These are phyloP conservation scores for Amylocystis lapponica DNA, from an alignment of 768 basidiomycete genomes.

Conservation along the genomic window DNA sequence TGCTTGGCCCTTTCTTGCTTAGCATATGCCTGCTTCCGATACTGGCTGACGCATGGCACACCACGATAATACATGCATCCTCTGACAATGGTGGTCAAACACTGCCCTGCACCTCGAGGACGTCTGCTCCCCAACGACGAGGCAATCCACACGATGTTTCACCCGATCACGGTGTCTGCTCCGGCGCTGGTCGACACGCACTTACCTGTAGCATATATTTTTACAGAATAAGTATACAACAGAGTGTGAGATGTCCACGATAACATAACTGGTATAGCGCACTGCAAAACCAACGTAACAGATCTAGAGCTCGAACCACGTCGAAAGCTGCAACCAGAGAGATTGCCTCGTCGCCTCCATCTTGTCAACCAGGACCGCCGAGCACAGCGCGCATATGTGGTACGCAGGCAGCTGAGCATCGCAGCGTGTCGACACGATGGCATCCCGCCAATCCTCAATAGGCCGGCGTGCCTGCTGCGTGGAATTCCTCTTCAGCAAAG, in stretches of 20 bases:
- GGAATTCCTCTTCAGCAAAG: background rate
- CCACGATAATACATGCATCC: too few relatives aligned
- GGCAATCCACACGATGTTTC: too few relatives aligned
- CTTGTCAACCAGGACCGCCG: background rate
- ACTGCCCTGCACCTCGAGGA: too few relatives aligned
- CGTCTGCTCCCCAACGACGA: too few relatives aligned
- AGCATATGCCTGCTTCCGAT: slow-evolving; percentile 38
- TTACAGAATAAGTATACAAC: too few relatives aligned
- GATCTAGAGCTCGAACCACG: slow-evolving; percentile 7
- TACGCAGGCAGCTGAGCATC: background rate
- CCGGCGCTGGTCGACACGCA: too few relatives aligned
- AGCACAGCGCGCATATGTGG: slow-evolving; percentile 8
- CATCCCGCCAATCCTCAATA: slow-evolving; percentile 12
- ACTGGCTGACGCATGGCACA: slow-evolving; percentile 36
- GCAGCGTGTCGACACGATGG: background rate
- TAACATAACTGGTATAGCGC: too few relatives aligned
- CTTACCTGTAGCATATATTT: too few relatives aligned
- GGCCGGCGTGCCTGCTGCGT: slow-evolving; percentile 4
- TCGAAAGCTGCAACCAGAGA: slow-evolving; percentile 10
- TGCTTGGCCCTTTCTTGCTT: slow-evolving; percentile 18
- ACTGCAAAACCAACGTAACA: too few relatives aligned
- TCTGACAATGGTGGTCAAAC: too few relatives aligned
- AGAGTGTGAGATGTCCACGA: too few relatives aligned
- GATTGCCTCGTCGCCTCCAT: slow-evolving; percentile 2
- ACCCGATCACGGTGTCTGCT: too few relatives aligned